These are phyloP conservation scores for Macroventuria anomochaeta DNA, from an alignment of 2,329 filamentous ascomycete species.

Conservation along the genomic window DNA sequence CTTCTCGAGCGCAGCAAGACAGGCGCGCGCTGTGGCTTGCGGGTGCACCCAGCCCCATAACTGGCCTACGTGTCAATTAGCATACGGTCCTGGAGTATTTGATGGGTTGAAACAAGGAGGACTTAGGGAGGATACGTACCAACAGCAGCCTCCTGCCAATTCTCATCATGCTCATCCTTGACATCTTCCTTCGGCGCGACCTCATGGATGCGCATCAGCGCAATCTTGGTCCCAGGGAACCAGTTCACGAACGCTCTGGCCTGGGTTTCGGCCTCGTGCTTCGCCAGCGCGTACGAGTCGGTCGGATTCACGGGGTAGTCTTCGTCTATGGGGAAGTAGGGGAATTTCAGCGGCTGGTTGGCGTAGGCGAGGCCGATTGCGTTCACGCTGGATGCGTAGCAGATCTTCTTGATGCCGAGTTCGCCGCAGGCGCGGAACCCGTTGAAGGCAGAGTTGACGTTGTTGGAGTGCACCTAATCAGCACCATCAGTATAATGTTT, in stretches of 20 bases:
- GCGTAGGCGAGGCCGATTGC: slow-evolving; percentile 50
- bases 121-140: no score
- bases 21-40: slow-evolving; percentile 46
- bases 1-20: slow-evolving; percentile 44
- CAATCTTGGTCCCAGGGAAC: slow-evolving; percentile 50
- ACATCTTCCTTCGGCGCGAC: slow-evolving; percentile 42
- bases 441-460: slow-evolving; percentile 50
- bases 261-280: slow-evolving; percentile 47
- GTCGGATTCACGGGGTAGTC: slow-evolving; percentile 42
- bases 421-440: slow-evolving; percentile 49
- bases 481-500: no score
- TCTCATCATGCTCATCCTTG: slow-evolving; percentile 41
- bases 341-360: slow-evolving; percentile 44
- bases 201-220: slow-evolving; percentile 49
- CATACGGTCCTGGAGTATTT: no score
- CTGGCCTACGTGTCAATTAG: slow-evolving; percentile 20
- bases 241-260: slow-evolving; percentile 45
- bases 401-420: slow-evolving; percentile 45
- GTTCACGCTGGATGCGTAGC: slow-evolving; percentile 50
- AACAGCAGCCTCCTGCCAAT: slow-evolving; percentile 46
- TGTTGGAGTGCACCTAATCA: no score
- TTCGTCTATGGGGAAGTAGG: slow-evolving; percentile 51
- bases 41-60: slow-evolving; percentile 50
- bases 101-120: no score
- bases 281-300: slow-evolving; percentile 49